Conservation (phyloP, 352 stramenopile genomes). For the Albugo candida region DNA sequence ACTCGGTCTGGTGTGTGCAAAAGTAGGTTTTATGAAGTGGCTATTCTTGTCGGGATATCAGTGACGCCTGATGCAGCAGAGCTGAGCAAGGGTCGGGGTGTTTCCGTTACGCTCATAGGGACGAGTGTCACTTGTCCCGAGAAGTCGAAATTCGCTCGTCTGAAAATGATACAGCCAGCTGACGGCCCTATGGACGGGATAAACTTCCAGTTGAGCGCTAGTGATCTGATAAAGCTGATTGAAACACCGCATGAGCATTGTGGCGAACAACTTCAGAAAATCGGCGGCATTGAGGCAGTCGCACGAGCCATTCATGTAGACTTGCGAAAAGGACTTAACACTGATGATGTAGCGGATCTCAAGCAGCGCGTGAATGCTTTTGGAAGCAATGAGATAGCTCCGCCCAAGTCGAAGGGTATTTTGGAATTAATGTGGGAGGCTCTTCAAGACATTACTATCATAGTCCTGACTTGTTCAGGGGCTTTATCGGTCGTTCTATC, state of each 20-base stretch:
- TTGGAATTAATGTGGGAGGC: constrained; percentile 28
- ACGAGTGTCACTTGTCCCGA: no score
- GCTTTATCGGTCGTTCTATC: constrained; percentile 34
- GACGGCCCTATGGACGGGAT: no score
- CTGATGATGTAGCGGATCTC: constrained; percentile 4
- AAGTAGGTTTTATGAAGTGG: no score
- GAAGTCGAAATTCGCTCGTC: no score
- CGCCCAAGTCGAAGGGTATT: constrained; percentile 7
- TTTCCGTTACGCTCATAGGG: no score
- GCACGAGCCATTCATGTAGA: constrained; percentile 6
- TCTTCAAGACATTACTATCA: constrained; percentile 45
- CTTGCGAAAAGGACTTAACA: constrained; percentile 3
- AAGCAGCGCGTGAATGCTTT: constrained; percentile 6
- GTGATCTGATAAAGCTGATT: constrained; percentile 1
- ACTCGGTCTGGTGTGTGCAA: no score
- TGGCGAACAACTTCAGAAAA: constrained; percentile 23
- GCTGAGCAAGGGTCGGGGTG: no score
- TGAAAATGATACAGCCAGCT: no score
- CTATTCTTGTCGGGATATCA: no score
- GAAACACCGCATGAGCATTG: constrained; percentile 20
- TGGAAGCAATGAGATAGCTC: constrained; percentile 14
- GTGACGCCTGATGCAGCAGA: no score
- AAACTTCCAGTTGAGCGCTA: not conserved
- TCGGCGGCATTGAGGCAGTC: constrained; percentile 7
- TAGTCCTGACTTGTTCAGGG: constrained; percentile 41